Percentiles rank a stretch among this genome's conserved stretches.
Conservation (phyloP, 208 protist genomes). For the Acanthamoeba sp. region DNA sequence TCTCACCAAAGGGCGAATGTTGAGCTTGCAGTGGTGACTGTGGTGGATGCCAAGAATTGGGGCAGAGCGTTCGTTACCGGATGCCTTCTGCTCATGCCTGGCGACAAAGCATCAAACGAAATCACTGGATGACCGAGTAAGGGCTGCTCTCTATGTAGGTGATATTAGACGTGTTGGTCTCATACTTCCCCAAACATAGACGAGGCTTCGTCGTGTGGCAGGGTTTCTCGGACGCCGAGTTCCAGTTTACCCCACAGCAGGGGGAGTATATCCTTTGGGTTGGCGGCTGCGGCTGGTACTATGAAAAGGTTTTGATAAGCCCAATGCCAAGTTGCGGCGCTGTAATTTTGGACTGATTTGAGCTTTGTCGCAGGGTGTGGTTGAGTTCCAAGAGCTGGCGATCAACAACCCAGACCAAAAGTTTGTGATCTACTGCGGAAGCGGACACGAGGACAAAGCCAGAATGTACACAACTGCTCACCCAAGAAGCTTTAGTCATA, state of each 20-base stretch:
- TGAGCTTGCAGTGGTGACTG: too few relatives aligned
- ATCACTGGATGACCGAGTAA: too few relatives aligned
- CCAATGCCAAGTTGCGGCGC: neutral
- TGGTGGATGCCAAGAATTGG: too few relatives aligned
- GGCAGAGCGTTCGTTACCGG: too few relatives aligned
- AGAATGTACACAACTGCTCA: neutral
- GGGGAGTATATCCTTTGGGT: neutral
- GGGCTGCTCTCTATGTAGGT: too few relatives aligned
- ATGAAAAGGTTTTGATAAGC: neutral
- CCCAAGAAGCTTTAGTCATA: neutral
- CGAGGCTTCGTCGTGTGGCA: neutral
- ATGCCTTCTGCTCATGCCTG: too few relatives aligned
- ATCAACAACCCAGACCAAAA: neutral
- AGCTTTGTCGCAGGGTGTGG: neutral
- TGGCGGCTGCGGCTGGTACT: neutral
- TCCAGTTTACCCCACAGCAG: neutral
- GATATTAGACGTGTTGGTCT: neutral
- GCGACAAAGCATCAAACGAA: too few relatives aligned
- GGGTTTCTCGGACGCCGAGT: neutral
- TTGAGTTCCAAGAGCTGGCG: neutral
- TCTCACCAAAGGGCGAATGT: too few relatives aligned
- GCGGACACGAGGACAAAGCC: neutral
- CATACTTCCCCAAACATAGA: neutral
- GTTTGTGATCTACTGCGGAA: neutral
- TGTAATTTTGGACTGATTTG: neutral